Evolutionary conservation across 768 basidiomycete genomes (phyloP).

Genomic region (Boletus rex-veris): DNA sequence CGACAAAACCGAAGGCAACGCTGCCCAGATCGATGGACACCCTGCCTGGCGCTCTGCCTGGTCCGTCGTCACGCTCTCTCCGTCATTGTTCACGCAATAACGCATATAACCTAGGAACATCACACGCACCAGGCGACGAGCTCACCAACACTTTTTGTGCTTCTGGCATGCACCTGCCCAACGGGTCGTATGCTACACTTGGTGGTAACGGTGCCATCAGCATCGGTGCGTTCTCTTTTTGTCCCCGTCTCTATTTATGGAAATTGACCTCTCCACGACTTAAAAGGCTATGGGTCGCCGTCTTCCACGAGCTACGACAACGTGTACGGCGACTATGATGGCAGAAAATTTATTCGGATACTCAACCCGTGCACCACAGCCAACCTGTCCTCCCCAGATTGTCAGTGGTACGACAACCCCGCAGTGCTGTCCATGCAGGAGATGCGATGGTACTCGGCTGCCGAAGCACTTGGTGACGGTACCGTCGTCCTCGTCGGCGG

Average conservation of each 20-base stretch:
- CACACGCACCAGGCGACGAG: conserved; percentile 14
- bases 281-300: conserved; percentile 33
- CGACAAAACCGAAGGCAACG: conserved; percentile 83
- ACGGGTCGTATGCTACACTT: conserved; percentile 68
- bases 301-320: conserved; percentile 43
- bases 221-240: conserved; percentile 31
- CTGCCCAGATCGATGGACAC: conserved; percentile 59
- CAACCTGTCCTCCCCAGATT: conserved; percentile 43
- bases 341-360: conserved; percentile 73
- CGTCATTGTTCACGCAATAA: neutral
- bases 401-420: conserved; percentile 71
- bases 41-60: conserved; percentile 79
- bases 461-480: conserved; percentile 72
- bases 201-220: conserved; percentile 72
- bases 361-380: conserved; percentile 63
- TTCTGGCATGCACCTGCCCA: conserved; percentile 76
- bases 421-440: conserved; percentile 59
- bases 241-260: conserved; percentile 3
- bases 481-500: conserved; percentile 76
- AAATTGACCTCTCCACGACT: conserved; percentile 26
- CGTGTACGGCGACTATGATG: conserved; percentile 75
- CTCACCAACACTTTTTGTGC: conserved; percentile 73
- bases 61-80: conserved; percentile 24
- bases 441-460: conserved; percentile 70
- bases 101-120: conserved; percentile 16